Conservation (phyloP, 164 flowering plant species). For the Stephania japonica region DNA sequence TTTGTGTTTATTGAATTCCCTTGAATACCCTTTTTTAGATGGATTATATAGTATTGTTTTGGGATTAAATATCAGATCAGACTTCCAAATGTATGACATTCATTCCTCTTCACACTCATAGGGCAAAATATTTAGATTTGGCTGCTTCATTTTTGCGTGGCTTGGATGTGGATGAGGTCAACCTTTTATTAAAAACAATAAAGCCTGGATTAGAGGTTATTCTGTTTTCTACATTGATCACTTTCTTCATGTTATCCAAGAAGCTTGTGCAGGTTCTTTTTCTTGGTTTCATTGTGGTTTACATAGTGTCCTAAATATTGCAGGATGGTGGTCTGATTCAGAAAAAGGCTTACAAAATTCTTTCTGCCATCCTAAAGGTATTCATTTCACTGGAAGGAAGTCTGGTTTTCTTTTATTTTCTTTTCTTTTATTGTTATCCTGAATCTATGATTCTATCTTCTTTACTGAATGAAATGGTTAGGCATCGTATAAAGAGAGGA, state of each 20-base stretch:
- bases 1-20: not conserved
- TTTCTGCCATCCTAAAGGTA: constrained; percentile 76
- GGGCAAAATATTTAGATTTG: constrained; percentile 73
- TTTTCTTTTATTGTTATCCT: not conserved
- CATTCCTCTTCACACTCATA: constrained; percentile 22
- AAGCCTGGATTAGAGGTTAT: constrained; percentile 70
- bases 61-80: not conserved
- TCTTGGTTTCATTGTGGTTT: not conserved
- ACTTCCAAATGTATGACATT: not conserved
- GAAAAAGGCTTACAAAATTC: constrained; percentile 93
- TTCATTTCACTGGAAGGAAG: not conserved
- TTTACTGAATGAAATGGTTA: no score
- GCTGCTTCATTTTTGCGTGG: constrained; percentile 80
- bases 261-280: not conserved
- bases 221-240: not conserved
- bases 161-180: constrained; percentile 45
- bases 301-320: constrained; percentile 15
- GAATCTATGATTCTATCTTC: not conserved
- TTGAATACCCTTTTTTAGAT: not conserved
- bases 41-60: not conserved
- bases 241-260: not conserved
- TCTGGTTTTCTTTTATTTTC: not conserved
- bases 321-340: constrained; percentile 76
- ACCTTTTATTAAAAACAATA: constrained; percentile 46
- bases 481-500: no score